A percentile compares a stretch with the other conserved stretches of the same genome.
These are phyloP conservation scores for Auricularia sp. DNA, from an alignment of 768 basidiomycete genomes.

Conservation along the genomic window DNA sequence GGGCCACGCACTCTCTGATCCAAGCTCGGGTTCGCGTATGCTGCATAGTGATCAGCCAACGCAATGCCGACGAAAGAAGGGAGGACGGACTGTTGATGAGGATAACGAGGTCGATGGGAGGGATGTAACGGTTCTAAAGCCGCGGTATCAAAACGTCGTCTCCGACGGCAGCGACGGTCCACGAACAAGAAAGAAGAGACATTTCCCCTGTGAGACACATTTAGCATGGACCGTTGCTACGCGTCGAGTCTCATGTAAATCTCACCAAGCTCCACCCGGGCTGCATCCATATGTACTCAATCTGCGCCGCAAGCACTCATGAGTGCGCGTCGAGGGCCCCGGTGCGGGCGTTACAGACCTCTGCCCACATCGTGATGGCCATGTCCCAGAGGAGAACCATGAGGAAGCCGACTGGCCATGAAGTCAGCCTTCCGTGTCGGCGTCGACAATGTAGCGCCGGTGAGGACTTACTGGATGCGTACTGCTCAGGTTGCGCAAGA, in stretches of 20 bases:
- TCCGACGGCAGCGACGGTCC: not conserved
- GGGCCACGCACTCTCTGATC: not conserved
- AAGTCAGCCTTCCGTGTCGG: not conserved
- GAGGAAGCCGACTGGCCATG: not conserved
- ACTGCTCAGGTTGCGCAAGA: not conserved
- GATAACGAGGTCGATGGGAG: not conserved
- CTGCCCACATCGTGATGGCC: not conserved
- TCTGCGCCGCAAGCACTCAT: not conserved
- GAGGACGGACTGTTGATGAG: not conserved
- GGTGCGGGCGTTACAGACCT: not conserved
- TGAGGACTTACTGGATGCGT: not conserved
- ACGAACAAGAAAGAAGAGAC: not conserved
- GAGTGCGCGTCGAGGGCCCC: not conserved
- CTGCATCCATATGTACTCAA: slow-evolving; percentile 2
- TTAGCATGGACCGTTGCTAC: not conserved
- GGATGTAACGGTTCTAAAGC: not conserved
- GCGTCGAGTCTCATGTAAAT: not conserved
- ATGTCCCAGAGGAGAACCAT: not conserved
- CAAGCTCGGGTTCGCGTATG: not conserved
- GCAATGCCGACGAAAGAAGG: too few relatives aligned
- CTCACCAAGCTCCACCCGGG: not conserved
- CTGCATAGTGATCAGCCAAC: not conserved
- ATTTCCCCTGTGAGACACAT: not conserved
- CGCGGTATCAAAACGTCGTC: not conserved
- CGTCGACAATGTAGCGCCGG: not conserved